Evolutionary conservation across 208 protist species (phyloP), one percentile per base, ranked within the genome.

Genomic region (Wallacemonas rigidus): DNA sequence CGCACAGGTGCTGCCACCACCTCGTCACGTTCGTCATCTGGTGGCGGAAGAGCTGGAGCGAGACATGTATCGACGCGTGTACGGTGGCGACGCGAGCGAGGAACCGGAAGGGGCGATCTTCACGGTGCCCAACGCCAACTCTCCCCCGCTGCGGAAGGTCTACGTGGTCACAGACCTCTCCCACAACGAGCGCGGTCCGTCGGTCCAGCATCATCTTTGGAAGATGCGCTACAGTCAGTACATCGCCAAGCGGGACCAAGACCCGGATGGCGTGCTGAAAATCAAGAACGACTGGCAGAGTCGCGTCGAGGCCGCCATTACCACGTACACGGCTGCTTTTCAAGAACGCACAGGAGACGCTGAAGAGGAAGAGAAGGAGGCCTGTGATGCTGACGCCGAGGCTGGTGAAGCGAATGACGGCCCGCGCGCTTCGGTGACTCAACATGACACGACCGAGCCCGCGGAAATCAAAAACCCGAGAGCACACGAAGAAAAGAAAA

Each of bases 1-100:
- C 51, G n/a, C 56, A 7, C 82, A 83, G 56, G 75, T 80, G 38
- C 53, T 87, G 56, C 72, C 78, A 14, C 82, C 82, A 55, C 82
- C 82, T 45, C 69, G 62, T 45, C 69, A 81, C 54, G 39, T 80
- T 15, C 64, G 75, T 3, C 60, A 82, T 65, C 72, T 76, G 3
- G 56, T 81, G 26, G 67, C 63, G 40, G 72, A 77, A 38, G 71
- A 72, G 57, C 75, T 64, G 3, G 71, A 76, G 43, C 70, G 75
- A 50, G 61, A 63, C 12, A 39, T 82, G 40, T 70, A 71, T n/a
- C 48, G 40, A 7, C 68, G 15, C 47, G 60, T 40, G 41, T 57
- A 40, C 63, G 55, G 57, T 55, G n/a, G 39, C 14, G 68, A 5
- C 67, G 73, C 26, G 26, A 47, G 39, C 15, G 57, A 39, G 2